Evolutionary conservation across 2,329 filamentous ascomycete species (phyloP), one percentile per base, ranked within the genome.

Genomic region (Seiridium cupressi): DNA sequence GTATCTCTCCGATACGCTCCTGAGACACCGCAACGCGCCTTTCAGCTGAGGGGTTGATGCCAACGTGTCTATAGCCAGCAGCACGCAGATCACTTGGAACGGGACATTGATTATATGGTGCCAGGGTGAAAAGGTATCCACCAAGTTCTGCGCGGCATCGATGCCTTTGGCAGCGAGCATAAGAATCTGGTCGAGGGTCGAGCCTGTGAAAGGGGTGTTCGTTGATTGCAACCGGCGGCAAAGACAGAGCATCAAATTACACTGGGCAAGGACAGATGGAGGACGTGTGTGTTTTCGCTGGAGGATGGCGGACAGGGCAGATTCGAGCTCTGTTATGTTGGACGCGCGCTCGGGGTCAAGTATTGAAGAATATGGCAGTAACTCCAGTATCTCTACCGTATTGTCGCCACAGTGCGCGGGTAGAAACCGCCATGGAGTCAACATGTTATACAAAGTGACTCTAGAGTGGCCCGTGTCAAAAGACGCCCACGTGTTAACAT

Each of bases 21-120:
- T 70, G 0, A 84, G 70, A 3, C 77, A 78, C 58, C 71, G 73
- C 79, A 87, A 81, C 0, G 82, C 83, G 31, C 82, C 79, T 2
- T 73, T 72, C 4, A 87, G 74, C 59, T 81, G 73, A 0, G 74
- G 72, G 0, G 85, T 71, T 0, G 81, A 81, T 0, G 81, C 73
- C 0, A 75, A 74, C 0, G 75, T 84, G 55, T 87, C 84, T 54
- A 86, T 82, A 0, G 81, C 81, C 1, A 87, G 72, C 4, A 86
- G 70, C 0, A 83, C 75, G 61, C 84, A 86, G 36, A 86, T 76
- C 0, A 84, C 78, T 57, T 86, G 84, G 62, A 87, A 87, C 0
- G 84, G 84, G 0, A 86, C 81, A 54, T 87, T 86, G 35, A 82
- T 82, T 51, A 84, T 78, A 60, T 87, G 84, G 64, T 86, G 84